Base-by-base conservation (phyloP, 306 rosid genomes). In the Boehmeria nivea region DNA sequence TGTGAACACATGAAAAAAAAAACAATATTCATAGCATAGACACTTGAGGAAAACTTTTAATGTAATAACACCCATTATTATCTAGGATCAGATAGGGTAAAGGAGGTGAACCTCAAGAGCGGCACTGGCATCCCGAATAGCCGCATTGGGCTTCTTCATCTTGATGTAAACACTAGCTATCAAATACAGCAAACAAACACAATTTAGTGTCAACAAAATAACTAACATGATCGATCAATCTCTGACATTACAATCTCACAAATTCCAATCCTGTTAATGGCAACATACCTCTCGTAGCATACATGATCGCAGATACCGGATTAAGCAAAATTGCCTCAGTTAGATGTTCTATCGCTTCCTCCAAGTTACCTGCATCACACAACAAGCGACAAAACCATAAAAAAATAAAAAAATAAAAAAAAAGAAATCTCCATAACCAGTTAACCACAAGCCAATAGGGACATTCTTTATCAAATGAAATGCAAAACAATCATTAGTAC, bases 131-230 rank as follows among this genome's bases (percentile, higher is more conserved):
- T 88, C 96, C 8, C 96, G 88, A 54, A 85, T 85, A 0, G 94
- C 91, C 6, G 94, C 96, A 67, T 80, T 88, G 6, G 96, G 91
- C 70, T 88, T 88, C 78, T 85, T 88, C 96, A 85, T 85, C 66
- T 85, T 88, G 64, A 88, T 80, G 83, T 82, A 88, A 54, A 82
- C 96, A 51, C 67, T 84, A 22, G 96, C 96, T 88, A 72, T 37
- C 49, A 33, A 68, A 54, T 60, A 33, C 27, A 28, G 37, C 21
- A 66, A 72, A 50, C 36, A 18, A 51, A 57, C 43, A 46, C 21
- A 38, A 52, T 12, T 39, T 46, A 14, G 21, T 6, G 5, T 16
- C 7, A 14, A 22, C 23, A 43, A 26, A n/a, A n/a, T n/a, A n/a
- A n/a, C n/a, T n/a, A n/a, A n/a, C n/a, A n/a, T n/a, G n/a, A n/a